A percentile compares a stretch with the other conserved stretches of the same genome.
Conservation (phyloP, 1,284 basidiomycete genomes). For the Malassezia equina region DNA sequence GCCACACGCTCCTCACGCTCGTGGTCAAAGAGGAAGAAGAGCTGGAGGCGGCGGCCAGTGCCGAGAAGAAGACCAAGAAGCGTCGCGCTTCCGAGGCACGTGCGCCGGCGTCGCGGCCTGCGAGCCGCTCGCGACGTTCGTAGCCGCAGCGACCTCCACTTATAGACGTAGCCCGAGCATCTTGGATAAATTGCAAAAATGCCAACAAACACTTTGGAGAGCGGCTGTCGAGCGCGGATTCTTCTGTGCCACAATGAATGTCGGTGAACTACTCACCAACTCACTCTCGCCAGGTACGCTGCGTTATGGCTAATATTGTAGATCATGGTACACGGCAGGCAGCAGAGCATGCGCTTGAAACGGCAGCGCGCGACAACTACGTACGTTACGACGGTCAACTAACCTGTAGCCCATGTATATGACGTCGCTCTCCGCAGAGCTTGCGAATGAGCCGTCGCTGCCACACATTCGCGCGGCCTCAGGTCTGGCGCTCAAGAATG, state of each 20-base stretch:
- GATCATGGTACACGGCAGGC: slow-evolving; percentile 36
- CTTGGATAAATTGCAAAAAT: slow-evolving; percentile 4
- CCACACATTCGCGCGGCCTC: slow-evolving; percentile 81
- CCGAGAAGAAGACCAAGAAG: slow-evolving; percentile 7
- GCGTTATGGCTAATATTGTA: background rate
- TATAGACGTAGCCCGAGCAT: background rate
- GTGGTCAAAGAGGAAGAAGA: slow-evolving; percentile 69
- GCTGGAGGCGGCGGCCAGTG: slow-evolving; percentile 16
- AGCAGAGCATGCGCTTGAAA: slow-evolving; percentile 44
- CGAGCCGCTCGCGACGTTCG: slow-evolving; percentile 6
- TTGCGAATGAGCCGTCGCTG: slow-evolving; percentile 32
- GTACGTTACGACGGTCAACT: slow-evolving; percentile 14
- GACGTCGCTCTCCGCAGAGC: slow-evolving; percentile 37
- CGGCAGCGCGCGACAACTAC: slow-evolving; percentile 42
- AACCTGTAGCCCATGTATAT: slow-evolving; percentile 31
- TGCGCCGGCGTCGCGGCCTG: slow-evolving; percentile 4
- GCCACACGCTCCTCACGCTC: slow-evolving; percentile 77
- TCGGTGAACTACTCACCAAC: slow-evolving; percentile 44
- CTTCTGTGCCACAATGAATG: slow-evolving; percentile 31
- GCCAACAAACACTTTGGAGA: slow-evolving; percentile 16
- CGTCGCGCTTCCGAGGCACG: slow-evolving; percentile 4
- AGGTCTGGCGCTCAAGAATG: slow-evolving; percentile 92
- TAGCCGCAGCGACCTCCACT: background rate
- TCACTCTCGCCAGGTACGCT: slow-evolving; percentile 40
- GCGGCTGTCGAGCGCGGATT: background rate